Evolutionary conservation across 768 basidiomycete species (phyloP).

Genomic region (Pulveroboletus sp.): DNA sequence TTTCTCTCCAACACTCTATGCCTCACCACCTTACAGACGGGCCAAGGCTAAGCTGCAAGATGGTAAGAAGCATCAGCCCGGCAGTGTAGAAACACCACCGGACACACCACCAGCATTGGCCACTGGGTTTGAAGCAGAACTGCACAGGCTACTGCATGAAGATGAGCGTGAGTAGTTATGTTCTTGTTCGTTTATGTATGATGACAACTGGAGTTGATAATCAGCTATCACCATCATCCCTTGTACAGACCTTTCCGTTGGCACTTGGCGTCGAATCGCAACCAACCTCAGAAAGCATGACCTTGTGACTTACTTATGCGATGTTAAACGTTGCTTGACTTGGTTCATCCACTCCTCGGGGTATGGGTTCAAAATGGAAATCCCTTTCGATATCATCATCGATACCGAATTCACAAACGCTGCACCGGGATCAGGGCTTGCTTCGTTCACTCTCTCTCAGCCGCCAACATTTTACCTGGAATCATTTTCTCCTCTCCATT

Average conservation of each 20-base stretch:
- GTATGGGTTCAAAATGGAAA: conserved; percentile 82
- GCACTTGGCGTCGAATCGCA: conserved; percentile 75
- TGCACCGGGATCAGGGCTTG: conserved; percentile 54
- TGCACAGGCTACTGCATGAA: conserved; percentile 70
- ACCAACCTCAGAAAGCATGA: conserved; percentile 55
- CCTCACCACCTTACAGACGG: conserved; percentile 44
- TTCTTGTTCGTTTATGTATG: neutral
- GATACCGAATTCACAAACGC: conserved; percentile 55
- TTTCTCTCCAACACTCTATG: neutral
- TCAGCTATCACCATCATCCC: conserved; percentile 74
- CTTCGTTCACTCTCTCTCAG: conserved; percentile 61
- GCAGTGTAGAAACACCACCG: conserved; percentile 38
- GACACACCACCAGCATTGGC: conserved; percentile 52
- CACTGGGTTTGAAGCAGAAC: conserved; percentile 53
- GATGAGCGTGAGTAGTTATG: conserved; percentile 58
- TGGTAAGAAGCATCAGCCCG: conserved; percentile 45
- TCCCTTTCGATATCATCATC: conserved; percentile 63
- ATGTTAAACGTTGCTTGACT: conserved; percentile 59
- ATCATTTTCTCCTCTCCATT: conserved; percentile 32
- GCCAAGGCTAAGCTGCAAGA: conserved; percentile 79
- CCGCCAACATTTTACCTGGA: conserved; percentile 73
- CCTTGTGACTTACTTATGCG: conserved; percentile 74
- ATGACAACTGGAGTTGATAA: neutral
- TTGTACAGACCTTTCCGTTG: conserved; percentile 71
- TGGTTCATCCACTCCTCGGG: conserved; percentile 80